Base-by-base conservation (phyloP, 2,329 filamentous ascomycete species). In the Exophiala phaeomuriformis region DNA sequence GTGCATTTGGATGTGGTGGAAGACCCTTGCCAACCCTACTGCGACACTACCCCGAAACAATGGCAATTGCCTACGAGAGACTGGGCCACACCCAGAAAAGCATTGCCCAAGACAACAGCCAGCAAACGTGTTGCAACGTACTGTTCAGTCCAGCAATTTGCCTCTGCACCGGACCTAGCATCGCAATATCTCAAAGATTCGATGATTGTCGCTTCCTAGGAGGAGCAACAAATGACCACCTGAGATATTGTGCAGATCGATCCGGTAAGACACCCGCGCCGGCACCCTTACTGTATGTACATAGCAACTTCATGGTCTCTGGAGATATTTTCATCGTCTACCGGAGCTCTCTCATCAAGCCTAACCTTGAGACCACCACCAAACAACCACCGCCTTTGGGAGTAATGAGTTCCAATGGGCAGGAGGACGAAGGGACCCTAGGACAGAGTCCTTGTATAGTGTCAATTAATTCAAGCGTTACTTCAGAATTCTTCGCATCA, bases 91-190 rank as follows among this genome's bases (percentile, higher is more conserved):
- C 43, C 52, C 2, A 53, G 53, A 33, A 50, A 44, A 31, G 46
- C 58, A 7, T 37, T 60, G 33, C 49, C 52, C n/a, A 56, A 53
- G 33, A 19, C 29, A 3, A 42, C 41, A 29, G 55, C 54, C 37
- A 55, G 48, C 40, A 60, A 60, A 36, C 58, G 58, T 39, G 36
- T 54, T 32, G 55, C 55, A 36, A 49, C 48, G 28, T 56, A 56
- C 39, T 60, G 57, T 46, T 53, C 54, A 10, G 47, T 56, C 3
- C 57, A 57, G 40, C 57, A 57, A 31, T 55, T 51, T 36, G 48
- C 56, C 19, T 58, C 57, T 44, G 55, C 55, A 28, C 49, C 58
- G 12, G 51, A 58, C 31, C 53, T 54, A 46, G 36, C 33, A 5
- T 49, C 46, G n/a, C 46, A 49, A 27, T 49, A 49, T 49, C 46